Evolutionary conservation across 768 basidiomycete species (phyloP).

Genomic region (Tylopilus subfusipes): DNA sequence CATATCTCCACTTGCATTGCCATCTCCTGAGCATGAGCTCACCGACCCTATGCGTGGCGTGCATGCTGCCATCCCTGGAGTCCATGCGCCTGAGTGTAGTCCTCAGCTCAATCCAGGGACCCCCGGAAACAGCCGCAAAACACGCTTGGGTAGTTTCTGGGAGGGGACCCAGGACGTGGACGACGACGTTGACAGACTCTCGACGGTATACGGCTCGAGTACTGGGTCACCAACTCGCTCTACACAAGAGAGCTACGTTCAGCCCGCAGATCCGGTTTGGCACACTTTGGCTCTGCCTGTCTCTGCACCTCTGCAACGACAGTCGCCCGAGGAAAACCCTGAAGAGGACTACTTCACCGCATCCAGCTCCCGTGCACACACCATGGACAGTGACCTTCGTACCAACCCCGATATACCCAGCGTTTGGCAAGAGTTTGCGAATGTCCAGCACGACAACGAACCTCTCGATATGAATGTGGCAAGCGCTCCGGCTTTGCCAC

Average conservation of each 20-base stretch:
- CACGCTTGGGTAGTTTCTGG: conserved; percentile 70
- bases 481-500: conserved; percentile 47
- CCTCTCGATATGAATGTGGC: conserved; percentile 30
- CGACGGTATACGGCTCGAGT: conserved; percentile 24
- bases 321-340: conserved; percentile 21
- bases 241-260: conserved; percentile 3
- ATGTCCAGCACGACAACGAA: conserved; percentile 26
- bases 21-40: conserved; percentile 88
- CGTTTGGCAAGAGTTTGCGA: conserved; percentile 28
- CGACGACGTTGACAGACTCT: conserved; percentile 26
- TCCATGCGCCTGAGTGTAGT: conserved; percentile 41
- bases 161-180: conserved; percentile 69
- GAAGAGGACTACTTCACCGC: conserved; percentile 33
- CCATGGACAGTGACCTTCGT: conserved; percentile 15
- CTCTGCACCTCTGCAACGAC: conserved; percentile 21
- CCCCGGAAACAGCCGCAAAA: conserved; percentile 50
- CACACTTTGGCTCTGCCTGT: conserved; percentile 2
- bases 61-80: conserved; percentile 61
- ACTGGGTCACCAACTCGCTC: conserved; percentile 22
- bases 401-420: conserved; percentile 15
- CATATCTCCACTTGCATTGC: conserved; percentile 82
- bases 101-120: conserved; percentile 38
- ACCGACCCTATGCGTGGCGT: conserved; percentile 85
- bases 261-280: conserved; percentile 9
- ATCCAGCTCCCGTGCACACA: conserved; percentile 23